Evolutionary conservation across 306 rosid genomes (phyloP), one percentile per base, ranked within the genome.

Genomic region (Senna tora): DNA sequence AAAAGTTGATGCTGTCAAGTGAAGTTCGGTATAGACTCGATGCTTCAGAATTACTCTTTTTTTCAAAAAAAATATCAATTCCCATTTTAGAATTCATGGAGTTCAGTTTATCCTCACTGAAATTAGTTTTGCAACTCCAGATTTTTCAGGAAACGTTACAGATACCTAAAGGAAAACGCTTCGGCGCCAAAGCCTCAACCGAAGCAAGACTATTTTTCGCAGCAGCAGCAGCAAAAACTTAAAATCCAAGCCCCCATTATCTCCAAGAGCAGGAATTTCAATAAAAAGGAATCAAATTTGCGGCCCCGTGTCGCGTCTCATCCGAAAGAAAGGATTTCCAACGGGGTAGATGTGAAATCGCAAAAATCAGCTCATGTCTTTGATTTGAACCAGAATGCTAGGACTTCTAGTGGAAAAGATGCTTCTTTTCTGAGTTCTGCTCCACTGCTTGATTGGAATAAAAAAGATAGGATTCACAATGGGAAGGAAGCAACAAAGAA

Each of bases 331-430:
- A 85, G 80, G 76, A 46, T 42, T 63, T 73, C 74, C 71, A 77
- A 60, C 34, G 83, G 89, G 67, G 67, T 13, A 38, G 85, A 80
- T 33, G 63, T 28, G 53, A 5, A 84, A 13, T 36, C 74, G 79
- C 81, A 39, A 57, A 85, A 81, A 47, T 42, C 85, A 34, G 68
- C 84, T 49, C 85, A 71, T 32, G 16, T 72, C 61, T 77, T 89
- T 52, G 97, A 87, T 87, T 79, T 90, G 46, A 88, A 87, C 84
- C 90, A 72, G 77, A 90, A 85, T 78, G 89, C 70, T 54, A 85
- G 83, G 80, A 71, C 66, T 53, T 71, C 53, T 15, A 58, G 46
- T 51, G 83, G 74, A 80, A 86, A 77, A 81, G 92, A 87, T 71
- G 76, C 80, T 46, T 36, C 69, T 64, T 47, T 80, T 76, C 88